Evolutionary conservation across 2,329 filamentous ascomycete species (phyloP).

Genomic region (Fragosphaeria purpurea): DNA sequence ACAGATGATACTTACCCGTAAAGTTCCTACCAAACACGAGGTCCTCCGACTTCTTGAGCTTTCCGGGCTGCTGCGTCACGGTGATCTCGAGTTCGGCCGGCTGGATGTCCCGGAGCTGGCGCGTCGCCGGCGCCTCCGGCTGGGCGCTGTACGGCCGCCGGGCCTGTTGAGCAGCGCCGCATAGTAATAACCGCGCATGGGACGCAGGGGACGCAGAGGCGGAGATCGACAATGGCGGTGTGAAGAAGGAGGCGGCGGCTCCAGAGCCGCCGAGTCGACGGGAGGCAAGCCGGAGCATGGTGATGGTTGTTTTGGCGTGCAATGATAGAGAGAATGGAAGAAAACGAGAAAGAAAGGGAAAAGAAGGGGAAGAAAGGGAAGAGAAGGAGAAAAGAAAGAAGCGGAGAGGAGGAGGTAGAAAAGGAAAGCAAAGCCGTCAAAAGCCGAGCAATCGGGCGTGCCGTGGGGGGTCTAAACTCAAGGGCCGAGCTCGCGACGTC

Average conservation of each 20-base stretch:
- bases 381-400: slow-evolving; percentile 5
- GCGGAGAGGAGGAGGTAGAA: slow-evolving; percentile 5
- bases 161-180: slow-evolving; percentile 6
- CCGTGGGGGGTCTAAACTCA: too few species aligned
- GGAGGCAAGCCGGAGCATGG: slow-evolving; percentile 37
- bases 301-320: not conserved
- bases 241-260: slow-evolving; percentile 14
- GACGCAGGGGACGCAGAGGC: not conserved
- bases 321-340: not conserved
- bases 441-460: too few species aligned
- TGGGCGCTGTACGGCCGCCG: slow-evolving; percentile 43
- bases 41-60: slow-evolving; percentile 62
- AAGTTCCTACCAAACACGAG: slow-evolving; percentile 87
- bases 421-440: not conserved
- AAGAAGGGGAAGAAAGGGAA: not conserved
- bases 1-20: slow-evolving; percentile 51
- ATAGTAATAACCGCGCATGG: slow-evolving; percentile 8
- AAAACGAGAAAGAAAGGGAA: not conserved
- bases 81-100: slow-evolving; percentile 64
- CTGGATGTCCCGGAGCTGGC: slow-evolving; percentile 60
- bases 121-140: slow-evolving; percentile 36
- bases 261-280: slow-evolving; percentile 26
- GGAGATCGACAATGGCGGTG: not conserved
- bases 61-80: slow-evolving; percentile 66
- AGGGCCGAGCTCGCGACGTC: too few species aligned